Conservation (phyloP, 768 basidiomycete species). For the Trametes elegans region DNA sequence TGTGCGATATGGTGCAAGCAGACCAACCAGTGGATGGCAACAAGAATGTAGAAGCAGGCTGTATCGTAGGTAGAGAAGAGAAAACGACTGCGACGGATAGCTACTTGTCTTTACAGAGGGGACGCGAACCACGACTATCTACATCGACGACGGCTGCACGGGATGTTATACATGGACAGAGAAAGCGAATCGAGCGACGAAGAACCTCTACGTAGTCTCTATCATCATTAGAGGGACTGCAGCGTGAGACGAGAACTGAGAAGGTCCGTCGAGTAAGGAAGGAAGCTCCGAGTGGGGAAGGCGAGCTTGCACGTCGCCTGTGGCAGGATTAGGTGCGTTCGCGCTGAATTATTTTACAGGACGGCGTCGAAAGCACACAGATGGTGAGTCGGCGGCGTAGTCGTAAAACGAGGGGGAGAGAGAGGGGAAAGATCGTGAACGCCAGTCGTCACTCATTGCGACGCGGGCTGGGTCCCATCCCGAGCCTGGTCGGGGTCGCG, state of each 20-base stretch:
- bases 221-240: not conserved
- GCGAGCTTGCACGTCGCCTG: not conserved
- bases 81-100: not conserved
- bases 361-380: not conserved
- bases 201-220: slow-evolving; percentile 1
- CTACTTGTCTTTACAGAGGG: not conserved
- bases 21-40: no score
- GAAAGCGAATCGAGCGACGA: not conserved
- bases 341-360: slow-evolving; percentile 12
- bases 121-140: not conserved
- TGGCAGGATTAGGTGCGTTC: slow-evolving; percentile 4
- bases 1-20: no score
- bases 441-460: not conserved
- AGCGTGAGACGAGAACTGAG: not conserved
- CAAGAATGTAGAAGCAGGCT: no score
- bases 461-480: not conserved
- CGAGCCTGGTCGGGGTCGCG: not conserved
- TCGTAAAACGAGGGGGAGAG: not conserved
- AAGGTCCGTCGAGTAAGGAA: not conserved
- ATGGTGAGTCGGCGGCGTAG: not conserved
- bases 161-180: slow-evolving; percentile 4
- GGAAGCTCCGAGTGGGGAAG: not conserved
- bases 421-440: not conserved
- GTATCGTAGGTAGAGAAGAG: no score
- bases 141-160: not conserved